Evolutionary conservation across 2,329 filamentous ascomycete genomes (phyloP), one percentile per base, ranked within the genome.

Genomic region (Aureobasidium leucospermi): DNA sequence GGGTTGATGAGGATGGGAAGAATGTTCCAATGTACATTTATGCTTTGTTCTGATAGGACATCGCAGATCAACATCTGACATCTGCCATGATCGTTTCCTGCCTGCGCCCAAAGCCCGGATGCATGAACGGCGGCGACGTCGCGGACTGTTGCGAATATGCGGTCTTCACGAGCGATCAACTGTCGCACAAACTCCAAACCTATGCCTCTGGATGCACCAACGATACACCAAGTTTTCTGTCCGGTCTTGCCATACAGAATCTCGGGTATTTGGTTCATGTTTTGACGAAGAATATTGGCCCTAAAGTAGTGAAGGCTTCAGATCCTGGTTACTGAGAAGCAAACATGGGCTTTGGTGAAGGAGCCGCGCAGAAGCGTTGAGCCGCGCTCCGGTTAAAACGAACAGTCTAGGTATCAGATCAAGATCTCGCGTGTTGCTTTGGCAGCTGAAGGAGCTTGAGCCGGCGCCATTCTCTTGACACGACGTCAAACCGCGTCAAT

Each of bases 161-260:
- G 73, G 61, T 81, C 73, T 36, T 76, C 77, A 48, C 71, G 72
- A 9, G 67, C 67, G 13, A 82, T 67, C 31, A 81, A 68, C 65
- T 82, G 79, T 39, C 75, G 72, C 39, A 79, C 78, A 62, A 81
- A 81, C 64, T 82, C 80, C 41, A 79, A 72, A 16, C 80, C 80
- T 65, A 79, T 77, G 48, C 76, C 77, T 67, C 76, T 71, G 45
- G 74, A 77, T 39, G 76, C 75, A 56, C 77, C 77, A 15, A 78
- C 68, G 53, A 79, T 73, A 51, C 77, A 68, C 76, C 76, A 78
- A 48, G 76, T 77, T 60, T 73, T 75, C 61, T 65, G 70, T 58
- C 75, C 69, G 16, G 59, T 34, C 63, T 71, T 67, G 57, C 74
- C 71, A 63, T 74, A 76, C 52, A 76, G 68, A 46, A 75, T 67